Evolutionary conservation across 345 rosid genomes (phyloP).

Genomic region (Syzygium aromaticum): DNA sequence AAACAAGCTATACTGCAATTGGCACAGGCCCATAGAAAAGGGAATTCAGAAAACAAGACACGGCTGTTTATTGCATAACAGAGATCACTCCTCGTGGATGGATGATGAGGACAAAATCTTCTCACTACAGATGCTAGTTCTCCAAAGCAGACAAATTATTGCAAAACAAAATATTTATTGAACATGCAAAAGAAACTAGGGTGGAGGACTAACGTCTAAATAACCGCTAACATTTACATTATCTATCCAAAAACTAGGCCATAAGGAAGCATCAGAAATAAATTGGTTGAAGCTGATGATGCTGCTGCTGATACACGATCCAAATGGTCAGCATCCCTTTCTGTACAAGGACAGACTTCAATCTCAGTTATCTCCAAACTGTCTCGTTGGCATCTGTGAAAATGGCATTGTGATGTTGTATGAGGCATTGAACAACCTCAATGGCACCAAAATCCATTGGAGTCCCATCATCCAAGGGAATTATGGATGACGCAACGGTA

Average conservation of each 20-base stretch:
- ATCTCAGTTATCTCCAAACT: conserved; percentile 41
- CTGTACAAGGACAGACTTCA: not conserved
- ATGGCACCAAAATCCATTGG: conserved; percentile 74
- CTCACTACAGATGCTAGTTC: not conserved
- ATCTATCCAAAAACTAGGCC: not conserved
- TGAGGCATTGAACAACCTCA: conserved; percentile 73
- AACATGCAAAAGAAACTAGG: not conserved
- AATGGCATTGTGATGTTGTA: conserved; percentile 79
- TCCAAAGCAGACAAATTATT: not conserved
- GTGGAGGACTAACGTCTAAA: not conserved
- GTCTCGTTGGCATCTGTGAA: conserved; percentile 86
- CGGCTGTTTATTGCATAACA: not conserved
- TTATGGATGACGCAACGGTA: conserved; percentile 52
- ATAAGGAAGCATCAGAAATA: not conserved
- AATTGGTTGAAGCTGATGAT: not conserved
- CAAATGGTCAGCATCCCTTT: not conserved
- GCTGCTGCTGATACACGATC: not conserved
- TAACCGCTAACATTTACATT: not conserved
- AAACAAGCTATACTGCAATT: not conserved
- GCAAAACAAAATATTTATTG: not conserved
- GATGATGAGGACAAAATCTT: not conserved
- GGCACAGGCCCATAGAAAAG: not conserved
- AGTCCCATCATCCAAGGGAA: conserved; percentile 69
- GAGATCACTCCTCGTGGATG: not conserved
- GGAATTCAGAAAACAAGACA: not conserved